Base-by-base conservation (phyloP, 768 basidiomycete species). In the Sporobolomyces roseus region DNA sequence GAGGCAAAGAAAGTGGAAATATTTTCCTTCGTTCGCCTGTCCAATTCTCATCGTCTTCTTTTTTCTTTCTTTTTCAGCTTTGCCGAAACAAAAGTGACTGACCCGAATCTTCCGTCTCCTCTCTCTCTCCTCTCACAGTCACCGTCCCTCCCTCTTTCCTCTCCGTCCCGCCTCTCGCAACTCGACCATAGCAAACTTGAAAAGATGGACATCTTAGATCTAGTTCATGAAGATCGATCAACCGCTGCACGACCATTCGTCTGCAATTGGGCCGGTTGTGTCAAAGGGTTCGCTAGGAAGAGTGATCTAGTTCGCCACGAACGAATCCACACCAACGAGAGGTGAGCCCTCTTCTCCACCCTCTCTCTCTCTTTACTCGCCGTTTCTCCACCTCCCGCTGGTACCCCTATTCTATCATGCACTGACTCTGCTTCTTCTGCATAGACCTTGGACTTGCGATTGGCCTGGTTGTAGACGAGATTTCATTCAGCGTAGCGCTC, bases 401-500 rank as follows among this genome's bases (percentile, higher is more conserved):
- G 38, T n/a, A n/a, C 55, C 79, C 74, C 61, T 29, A 32, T 9
- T 79, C 77, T 45, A 58, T 58, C 56, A 45, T 5, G 61, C 58
- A 65, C 71, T 46, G 54, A 56, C 58, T 61, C 27, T 80, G 77
- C 50, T 64, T 78, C 33, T 76, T 76, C 30, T 17, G 8, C 2
- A n/a, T 64, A 77, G 75, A 76, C 81, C 51, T 67, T 82, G 29
- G 79, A 77, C 45, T 54, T 77, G 66, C 74, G 78, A 56, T 62
- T 76, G 53, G 55, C 48, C 55, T 10, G 68, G 61, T 0, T 77
- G 76, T 54, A 30, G 55, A 2, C 70, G 50, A 76, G 80, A 80
- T 78, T 74, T 70, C 66, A 69, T 68, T 53, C 78, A 94, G 89
- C 86, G 90, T 61, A 93, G 91, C 25, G 91, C 91, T 32, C 81